Evolutionary conservation across 345 rosid species (phyloP), one percentile per base, ranked within the genome.

Genomic region (Euphorbia peplus): DNA sequence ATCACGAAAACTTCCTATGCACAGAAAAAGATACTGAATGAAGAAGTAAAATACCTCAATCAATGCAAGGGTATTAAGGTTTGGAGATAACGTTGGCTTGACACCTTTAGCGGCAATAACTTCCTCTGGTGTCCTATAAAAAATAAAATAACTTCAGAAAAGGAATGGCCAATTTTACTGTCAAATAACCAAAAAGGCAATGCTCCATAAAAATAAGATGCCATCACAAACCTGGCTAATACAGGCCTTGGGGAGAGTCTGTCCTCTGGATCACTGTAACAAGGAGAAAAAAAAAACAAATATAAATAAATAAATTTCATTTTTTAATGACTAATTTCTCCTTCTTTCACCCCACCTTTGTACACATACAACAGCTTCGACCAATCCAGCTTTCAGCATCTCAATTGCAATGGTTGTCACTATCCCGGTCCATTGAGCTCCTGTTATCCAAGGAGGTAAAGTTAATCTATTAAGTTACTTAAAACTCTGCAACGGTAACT

Each of bases 341-440:
- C 18, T 60, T 30, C 41, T 44, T 24, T 47, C 14, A 50, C 55
- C 53, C 58, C 79, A 93, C 98, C 98, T 93, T 78, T 93, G 97
- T 44, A 93, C 97, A 85, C 98, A 93, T 68, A 93, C 74, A 67
- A 90, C 98, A 70, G 97, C 97, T 66, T 93, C 98, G 60, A 93
- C 97, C 88, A 89, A 82, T 70, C 84, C 89, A 13, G 93, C 65
- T 81, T 87, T 87, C 58, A 93, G 83, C 98, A 90, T 93, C 83
- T 93, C 97, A 64, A 89, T 82, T 42, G 98, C 98, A 69, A 93
- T 93, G 37, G 96, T 89, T 59, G 98, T 93, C 22, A 93, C 97
- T 69, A 93, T 87, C 22, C 98, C 98, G 3, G 98, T 93, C 98
- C 98, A 93, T 63, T 93, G 98, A 59, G 97, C 98, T 76, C 98